These are phyloP conservation scores for Monsonia emarginata DNA, from an alignment of 441 rosid genomes.

Conservation along the genomic window DNA sequence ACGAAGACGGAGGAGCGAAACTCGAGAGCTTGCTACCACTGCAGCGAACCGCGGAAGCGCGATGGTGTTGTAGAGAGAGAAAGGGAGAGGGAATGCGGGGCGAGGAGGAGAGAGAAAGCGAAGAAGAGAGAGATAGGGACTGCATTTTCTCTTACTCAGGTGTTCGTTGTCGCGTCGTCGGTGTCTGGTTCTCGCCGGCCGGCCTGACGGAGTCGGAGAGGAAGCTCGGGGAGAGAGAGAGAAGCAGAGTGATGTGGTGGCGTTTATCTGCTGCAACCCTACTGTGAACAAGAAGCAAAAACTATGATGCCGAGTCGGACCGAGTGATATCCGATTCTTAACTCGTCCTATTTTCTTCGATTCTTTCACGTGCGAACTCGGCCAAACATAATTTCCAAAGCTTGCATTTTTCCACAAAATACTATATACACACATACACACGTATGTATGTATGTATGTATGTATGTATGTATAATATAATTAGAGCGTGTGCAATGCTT, in stretches of 20 bases:
- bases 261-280: conserved; percentile 80
- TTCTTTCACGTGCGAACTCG: background rate
- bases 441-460: too few species aligned
- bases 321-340: background rate
- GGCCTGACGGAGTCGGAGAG: background rate
- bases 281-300: conserved; percentile 29
- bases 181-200: conserved; percentile 1
- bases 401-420: too few species aligned
- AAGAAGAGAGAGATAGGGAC: conserved; percentile 28
- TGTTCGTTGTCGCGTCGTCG: background rate
- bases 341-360: background rate
- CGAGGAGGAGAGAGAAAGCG: conserved; percentile 20
- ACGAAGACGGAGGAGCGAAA: conserved; percentile 18
- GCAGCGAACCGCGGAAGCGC: background rate
- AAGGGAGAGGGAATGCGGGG: conserved; percentile 16
- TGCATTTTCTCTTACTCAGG: conserved; percentile 14
- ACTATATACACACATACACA: too few species aligned
- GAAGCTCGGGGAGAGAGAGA: background rate
- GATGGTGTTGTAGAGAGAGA: conserved; percentile 19
- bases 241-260: conserved; percentile 30
- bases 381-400: too few species aligned
- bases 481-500: too few species aligned
- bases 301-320: background rate
- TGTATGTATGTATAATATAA: too few species aligned
- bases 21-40: conserved; percentile 5